Percentiles rank a stretch among this genome's conserved stretches.
Evolutionary conservation across 495 filamentous ascomycete species (phyloP).

Genomic region (Penicillium bovifimosum): DNA sequence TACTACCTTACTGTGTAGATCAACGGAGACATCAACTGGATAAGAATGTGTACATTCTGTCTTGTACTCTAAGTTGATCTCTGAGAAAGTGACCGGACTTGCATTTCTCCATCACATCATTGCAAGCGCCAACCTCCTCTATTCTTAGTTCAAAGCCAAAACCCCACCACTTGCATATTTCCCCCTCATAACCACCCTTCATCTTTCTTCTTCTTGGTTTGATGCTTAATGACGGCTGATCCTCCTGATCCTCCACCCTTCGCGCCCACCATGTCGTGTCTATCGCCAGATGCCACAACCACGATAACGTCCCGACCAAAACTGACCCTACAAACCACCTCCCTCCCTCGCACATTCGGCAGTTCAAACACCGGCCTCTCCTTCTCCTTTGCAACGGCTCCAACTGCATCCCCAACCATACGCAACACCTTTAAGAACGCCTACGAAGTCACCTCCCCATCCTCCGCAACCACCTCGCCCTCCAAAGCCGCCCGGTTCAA

Average conservation of each 20-base stretch:
- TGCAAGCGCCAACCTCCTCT: constrained; percentile 11
- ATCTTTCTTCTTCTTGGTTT: constrained; percentile 20
- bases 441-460: constrained; percentile 62
- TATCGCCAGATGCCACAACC: constrained; percentile 20
- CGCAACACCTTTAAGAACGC: constrained; percentile 81
- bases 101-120: constrained; percentile 7
- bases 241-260: constrained; percentile 13
- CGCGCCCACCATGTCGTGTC: constrained; percentile 24
- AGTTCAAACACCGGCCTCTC: constrained; percentile 51
- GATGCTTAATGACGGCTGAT: constrained; percentile 6
- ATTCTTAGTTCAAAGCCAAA: constrained; percentile 6
- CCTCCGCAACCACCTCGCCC: constrained; percentile 50
- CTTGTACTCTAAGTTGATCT: neutral
- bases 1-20: too few relatives aligned
- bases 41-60: too few relatives aligned
- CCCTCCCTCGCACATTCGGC: constrained; percentile 47
- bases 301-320: constrained; percentile 59
- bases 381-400: constrained; percentile 51
- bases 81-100: neutral
- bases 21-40: too few relatives aligned
- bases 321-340: constrained; percentile 71
- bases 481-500: constrained; percentile 26
- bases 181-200: constrained; percentile 19
- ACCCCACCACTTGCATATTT: constrained; percentile 6
- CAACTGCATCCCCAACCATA: constrained; percentile 65